Evolutionary conservation across 2,329 filamentous ascomycete species (phyloP), one percentile per base, ranked within the genome.

Genomic region (Claviceps sp.): DNA sequence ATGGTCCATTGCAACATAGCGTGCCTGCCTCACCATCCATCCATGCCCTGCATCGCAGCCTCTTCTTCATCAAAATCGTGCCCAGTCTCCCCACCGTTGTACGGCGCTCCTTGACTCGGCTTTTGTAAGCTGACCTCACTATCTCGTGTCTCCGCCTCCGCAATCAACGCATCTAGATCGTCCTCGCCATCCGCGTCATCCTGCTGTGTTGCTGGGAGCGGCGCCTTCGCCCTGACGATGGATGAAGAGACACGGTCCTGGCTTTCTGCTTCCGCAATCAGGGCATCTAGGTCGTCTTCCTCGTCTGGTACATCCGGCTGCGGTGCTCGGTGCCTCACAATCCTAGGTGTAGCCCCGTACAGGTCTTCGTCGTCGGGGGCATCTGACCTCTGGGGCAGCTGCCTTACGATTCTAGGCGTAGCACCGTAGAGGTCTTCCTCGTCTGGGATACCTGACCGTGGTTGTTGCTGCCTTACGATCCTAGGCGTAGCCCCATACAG

Each of bases 21-120:
- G 7, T 6, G 37, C n/a, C 40, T 49, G 48, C 9, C 40, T n/a
- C 26, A 52, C 50, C 74, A 79, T 24, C 72, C 76, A 42, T 77
- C 76, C 75, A 81, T 78, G 56, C 79, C 79, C 40, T 76, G 79
- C 79, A 88, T 82, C 1, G 77, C 82, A 54, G 81, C 83, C 65
- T 85, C 79, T 14, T 85, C 82, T 51, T 82, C 81, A 1, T 73
- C 76, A 62, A 78, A 81, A 24, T 71, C 65, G 38, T 73, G 63
- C 1, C 44, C 18, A 2, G 3, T 38, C 11, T 24, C 22, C 11
- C 5, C 18, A 9, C 14, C 16, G 11, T 37, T 13, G n/a, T 34
- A 16, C 7, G 9, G 30, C 30, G 9, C 30, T 34, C 13, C 51
- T 37, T 46, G 4, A 64, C 58, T 26, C 16, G 48, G 5, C n/a